These are phyloP conservation scores for Austropuccinia psidii DNA, from an alignment of 1,284 basidiomycete species.

Conservation along the genomic window DNA sequence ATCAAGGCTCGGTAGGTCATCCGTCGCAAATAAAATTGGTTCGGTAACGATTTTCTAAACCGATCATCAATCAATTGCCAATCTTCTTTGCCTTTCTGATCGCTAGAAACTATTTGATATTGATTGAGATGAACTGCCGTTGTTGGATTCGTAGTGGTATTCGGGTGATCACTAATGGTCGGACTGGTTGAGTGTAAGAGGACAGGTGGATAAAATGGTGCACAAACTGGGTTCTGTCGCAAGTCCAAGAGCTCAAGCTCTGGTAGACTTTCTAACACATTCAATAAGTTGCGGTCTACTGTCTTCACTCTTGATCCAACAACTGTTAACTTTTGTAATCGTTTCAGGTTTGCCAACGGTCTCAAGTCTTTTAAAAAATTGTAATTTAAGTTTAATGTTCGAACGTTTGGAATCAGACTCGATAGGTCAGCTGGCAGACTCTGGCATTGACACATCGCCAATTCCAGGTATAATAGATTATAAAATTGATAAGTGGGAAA, in stretches of 20 bases:
- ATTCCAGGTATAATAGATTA: conserved; percentile 84
- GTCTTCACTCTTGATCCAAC: conserved; percentile 72
- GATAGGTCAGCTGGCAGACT: conserved; percentile 63
- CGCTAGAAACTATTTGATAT: conserved; percentile 32
- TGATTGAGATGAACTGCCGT: conserved; percentile 36
- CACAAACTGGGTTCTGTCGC: conserved; percentile 87
- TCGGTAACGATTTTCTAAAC: conserved; percentile 78
- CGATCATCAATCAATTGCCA: conserved; percentile 59
- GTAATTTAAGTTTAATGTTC: conserved; percentile 89
- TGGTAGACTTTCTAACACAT: conserved; percentile 61
- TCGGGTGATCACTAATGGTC: conserved; percentile 54
- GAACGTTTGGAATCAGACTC: conserved; percentile 69
- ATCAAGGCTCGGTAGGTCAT: conserved; percentile 77
- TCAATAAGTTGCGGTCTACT: conserved; percentile 60
- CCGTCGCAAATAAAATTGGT: conserved; percentile 72
- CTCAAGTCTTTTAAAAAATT: conserved; percentile 72
- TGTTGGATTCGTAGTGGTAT: conserved; percentile 37
- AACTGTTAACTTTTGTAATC: conserved; percentile 71
- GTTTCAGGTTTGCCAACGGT: conserved; percentile 61
- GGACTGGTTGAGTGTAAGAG: conserved; percentile 58
- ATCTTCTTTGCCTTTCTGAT: conserved; percentile 31
- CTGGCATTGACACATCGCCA: conserved; percentile 78
- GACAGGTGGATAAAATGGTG: conserved; percentile 86
- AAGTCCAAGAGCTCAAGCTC: conserved; percentile 80
- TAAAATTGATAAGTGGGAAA: conserved; percentile 63